Evolutionary conservation across 805 yeast species (phyloP).

Genomic region (Ogataea nitratoaversa): DNA sequence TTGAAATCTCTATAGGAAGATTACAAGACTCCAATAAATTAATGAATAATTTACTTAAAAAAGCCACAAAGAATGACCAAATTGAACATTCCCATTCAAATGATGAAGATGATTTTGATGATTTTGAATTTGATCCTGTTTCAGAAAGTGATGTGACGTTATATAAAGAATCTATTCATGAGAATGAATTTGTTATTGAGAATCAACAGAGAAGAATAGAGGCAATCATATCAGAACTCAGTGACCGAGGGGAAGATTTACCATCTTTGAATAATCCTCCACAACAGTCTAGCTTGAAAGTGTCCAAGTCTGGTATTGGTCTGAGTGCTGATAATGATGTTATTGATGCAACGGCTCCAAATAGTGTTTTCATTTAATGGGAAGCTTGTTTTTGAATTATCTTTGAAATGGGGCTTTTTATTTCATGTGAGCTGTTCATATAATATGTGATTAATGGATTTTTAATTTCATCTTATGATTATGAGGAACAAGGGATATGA

Average conservation of each 20-base stretch:
- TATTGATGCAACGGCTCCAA: constrained; percentile 33
- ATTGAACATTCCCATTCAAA: constrained; percentile 23
- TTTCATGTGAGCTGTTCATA: too few species aligned
- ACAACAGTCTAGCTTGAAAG: not conserved
- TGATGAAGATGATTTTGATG: constrained; percentile 36
- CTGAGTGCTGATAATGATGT: constrained; percentile 35
- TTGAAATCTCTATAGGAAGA: constrained; percentile 42
- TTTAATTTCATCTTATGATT: too few species aligned
- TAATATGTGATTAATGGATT: too few species aligned
- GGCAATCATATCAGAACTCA: constrained; percentile 44
- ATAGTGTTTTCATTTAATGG: constrained; percentile 31
- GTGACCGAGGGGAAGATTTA: constrained; percentile 34
- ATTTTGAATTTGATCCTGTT: constrained; percentile 11
- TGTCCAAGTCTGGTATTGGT: not conserved
- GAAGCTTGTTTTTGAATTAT: too few species aligned
- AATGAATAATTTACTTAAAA: constrained; percentile 39
- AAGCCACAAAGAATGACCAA: constrained; percentile 18
- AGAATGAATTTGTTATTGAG: constrained; percentile 49
- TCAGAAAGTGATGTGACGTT: constrained; percentile 42
- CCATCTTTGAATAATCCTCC: not conserved
- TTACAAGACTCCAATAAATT: constrained; percentile 48
- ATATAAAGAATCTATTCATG: constrained; percentile 51
- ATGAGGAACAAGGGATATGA: too few species aligned
- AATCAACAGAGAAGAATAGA: constrained; percentile 46
- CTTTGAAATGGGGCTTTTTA: too few species aligned